phyloP scores from a whole-genome alignment of 2,329 filamentous ascomycete species.

The Stagonosporopsis vannaccii region DNA sequence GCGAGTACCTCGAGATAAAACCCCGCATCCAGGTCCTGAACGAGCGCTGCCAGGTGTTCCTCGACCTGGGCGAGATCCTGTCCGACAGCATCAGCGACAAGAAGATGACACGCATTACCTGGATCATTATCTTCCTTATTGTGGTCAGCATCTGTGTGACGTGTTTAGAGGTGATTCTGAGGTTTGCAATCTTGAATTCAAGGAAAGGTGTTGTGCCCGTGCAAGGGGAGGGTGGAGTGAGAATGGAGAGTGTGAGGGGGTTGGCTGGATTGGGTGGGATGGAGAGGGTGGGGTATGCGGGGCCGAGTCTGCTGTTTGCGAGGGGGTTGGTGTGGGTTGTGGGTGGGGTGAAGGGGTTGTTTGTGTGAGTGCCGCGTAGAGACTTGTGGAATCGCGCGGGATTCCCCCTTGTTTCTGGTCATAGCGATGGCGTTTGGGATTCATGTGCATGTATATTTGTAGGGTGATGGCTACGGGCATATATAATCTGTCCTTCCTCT shows the following conservation, averaged over 20 bases:
- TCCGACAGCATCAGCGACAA: slow-evolving; percentile 90
- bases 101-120: slow-evolving; percentile 95
- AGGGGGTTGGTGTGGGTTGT: slow-evolving; percentile 35
- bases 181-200: slow-evolving; percentile 64
- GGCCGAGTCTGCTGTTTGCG: slow-evolving; percentile 38
- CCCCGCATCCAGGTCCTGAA: slow-evolving; percentile 96
- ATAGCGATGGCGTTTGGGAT: slow-evolving; percentile 12
- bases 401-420: not conserved
- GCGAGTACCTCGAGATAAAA: slow-evolving; percentile 97
- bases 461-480: not conserved
- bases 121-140: slow-evolving; percentile 97
- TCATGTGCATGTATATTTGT: not conserved
- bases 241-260: not conserved
- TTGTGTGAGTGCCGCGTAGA: slow-evolving; percentile 16
- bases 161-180: slow-evolving; percentile 83
- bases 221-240: slow-evolving; percentile 1
- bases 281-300: slow-evolving; percentile 33
- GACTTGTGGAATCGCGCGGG: not conserved
- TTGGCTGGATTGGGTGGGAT: slow-evolving; percentile 20
- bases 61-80: slow-evolving; percentile 94
- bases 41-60: slow-evolving; percentile 93
- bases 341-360: slow-evolving; percentile 26
- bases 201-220: slow-evolving; percentile 29
- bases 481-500: not conserved
- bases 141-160: slow-evolving; percentile 90